Evolutionary conservation across 768 basidiomycete genomes (phyloP), one percentile per base, ranked within the genome.

Genomic region (Candolleomyces aberdarensis): DNA sequence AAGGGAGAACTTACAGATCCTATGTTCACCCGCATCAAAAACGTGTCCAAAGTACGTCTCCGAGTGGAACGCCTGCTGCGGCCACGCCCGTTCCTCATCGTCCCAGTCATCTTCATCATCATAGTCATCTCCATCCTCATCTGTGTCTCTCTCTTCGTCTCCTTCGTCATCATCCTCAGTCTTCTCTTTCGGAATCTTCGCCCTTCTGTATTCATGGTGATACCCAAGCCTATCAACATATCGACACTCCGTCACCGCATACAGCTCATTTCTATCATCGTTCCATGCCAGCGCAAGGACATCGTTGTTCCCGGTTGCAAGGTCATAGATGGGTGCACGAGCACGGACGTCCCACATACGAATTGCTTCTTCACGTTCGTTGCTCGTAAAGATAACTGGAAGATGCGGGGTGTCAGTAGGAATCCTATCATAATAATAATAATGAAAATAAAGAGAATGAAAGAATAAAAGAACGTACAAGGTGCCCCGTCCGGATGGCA

Each of bases 261-360:
- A 78, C 9, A 80, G 68, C 5, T 70, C 57, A 15, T 69, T 68
- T 31, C 58, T 63, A 3, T 22, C 52, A 11, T 32, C 60, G 51
- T 76, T 75, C 78, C 77, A 80, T 1, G 67, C 69, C 58, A 81
- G 62, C 7, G 61, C 63, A 0, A 50, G 49, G 3, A 81, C 79
- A 1, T 57, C 36, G 62, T 80, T 82, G 64, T 81, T 82, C 5
- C 80, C 80, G 3, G 78, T 79, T 1, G 76, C 69, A 15, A 81
- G 70, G 58, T 81, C 78, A 63, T 80, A 81, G 1, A 79, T 67
- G 7, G 66, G 50, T 15, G 63, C 63, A 9, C 64, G 66, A 0
- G 75, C 73, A 48, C 78, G 76, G 11, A 78, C 52, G 58, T 82
- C 79, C 78, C 78, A 81, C 31, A 78, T 14, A 47, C 72, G 73